Evolutionary conservation across 768 basidiomycete genomes (phyloP), one percentile per base, ranked within the genome.

Genomic region (Podaxis carcinomalis): DNA sequence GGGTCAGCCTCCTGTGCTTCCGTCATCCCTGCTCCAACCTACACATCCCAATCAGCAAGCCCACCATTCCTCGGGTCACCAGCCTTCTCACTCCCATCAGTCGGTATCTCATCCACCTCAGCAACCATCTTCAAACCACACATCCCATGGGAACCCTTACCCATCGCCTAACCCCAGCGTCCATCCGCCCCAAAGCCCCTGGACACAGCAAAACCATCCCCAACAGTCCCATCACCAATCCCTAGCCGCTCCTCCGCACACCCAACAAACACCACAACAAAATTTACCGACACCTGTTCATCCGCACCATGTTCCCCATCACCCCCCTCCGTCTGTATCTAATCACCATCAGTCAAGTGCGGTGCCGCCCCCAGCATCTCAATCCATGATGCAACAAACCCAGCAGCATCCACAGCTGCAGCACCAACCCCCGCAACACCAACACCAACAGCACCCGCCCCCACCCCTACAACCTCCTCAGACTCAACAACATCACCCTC

Each of bases 331-430:
- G 68, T 47, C 73, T 65, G 37, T 63, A 64, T 32, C 64, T 59
- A 47, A 73, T 75, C 77, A 78, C 63, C 71, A 75, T 21, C 77
- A 77, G 64, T 68, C 70, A 27, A 78, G 78, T 61, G 75, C 80
- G 7, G 74, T 72, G 35, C 75, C 79, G 1, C 73, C 76, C 13
- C 69, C 75, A 21, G 72, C 77, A 4, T 74, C 79, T 28, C 74
- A 76, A 36, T 72, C 73, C 35, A 78, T 80, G 64, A 72, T 72
- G 5, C 69, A 74, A 27, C 80, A 79, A 78, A 70, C 73, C 14
- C 75, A 71, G 56, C 70, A 67, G 13, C 73, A 73, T 42, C 70
- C 72, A 16, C 42, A 16, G 14, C 42, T 19, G 42, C 42, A 44
- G 10, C 67, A 65, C 19, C 68, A 73, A 36, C 74, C 68, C 4